Evolutionary conservation across 140 eudicot species (phyloP), one percentile per base, ranked within the genome.

Genomic region (Oenanthe javanica): DNA sequence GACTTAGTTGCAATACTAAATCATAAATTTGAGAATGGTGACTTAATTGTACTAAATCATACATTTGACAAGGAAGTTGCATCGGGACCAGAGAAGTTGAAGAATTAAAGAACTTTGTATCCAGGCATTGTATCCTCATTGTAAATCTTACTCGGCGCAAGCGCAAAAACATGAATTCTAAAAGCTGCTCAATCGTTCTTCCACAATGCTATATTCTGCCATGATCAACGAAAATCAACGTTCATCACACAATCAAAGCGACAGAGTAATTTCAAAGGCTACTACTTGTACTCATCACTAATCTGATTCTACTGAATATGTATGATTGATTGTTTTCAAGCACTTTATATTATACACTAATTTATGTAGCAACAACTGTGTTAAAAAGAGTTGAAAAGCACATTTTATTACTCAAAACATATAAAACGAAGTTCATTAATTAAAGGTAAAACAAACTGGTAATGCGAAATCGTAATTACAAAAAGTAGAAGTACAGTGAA

Each of bases 41-140:
- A 21, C 31, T 59, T 59, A n/a, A 23, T 61, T 23, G 38, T 9
- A 61, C 38, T 2, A 1, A 61, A 23, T 36, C 85, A 72, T 89
- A 93, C 98, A 15, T 89, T 79, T 71, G 89, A 55, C 89, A 83
- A 61, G 98, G 94, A 81, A 91, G 93, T 83, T 82, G 84, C 45
- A 89, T 61, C 13, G 93, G 88, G 71, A 79, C 67, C 79, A 79
- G 81, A 66, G 89, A 77, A 19, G 82, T 47, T 59, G 87, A 85
- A 75, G 88, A 81, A 42, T 14, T 76, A 76, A 81, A 83, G 86
- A 90, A 83, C 85, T 71, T 85, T 48, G 79, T 86, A 81, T 71
- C 49, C 49, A 84, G 45, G 83, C 90, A 89, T 64, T 79, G 72
- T 18, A 86, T 78, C 77, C 84, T 89, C 91, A 83, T 86, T 70